Conservation (phyloP, 2,329 filamentous ascomycete genomes). For the Claviceps capensis region DNA sequence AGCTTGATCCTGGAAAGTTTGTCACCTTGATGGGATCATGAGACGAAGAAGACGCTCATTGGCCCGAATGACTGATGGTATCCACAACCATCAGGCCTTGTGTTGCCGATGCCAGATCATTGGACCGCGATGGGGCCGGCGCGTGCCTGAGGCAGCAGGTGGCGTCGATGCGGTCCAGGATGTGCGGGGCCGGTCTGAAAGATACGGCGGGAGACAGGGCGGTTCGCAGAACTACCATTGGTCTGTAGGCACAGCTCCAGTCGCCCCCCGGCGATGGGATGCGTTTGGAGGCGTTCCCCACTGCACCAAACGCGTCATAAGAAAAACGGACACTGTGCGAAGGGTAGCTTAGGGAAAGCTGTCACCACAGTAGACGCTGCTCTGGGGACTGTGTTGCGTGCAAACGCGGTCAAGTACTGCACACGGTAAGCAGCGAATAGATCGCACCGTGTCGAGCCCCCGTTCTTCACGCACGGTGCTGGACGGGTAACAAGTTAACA, state of each 20-base stretch:
- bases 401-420: too few species aligned
- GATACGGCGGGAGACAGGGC: constrained; percentile 10
- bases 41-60: constrained; percentile 1
- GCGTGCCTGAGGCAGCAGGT: constrained; percentile 18
- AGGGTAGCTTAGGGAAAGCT: too few species aligned
- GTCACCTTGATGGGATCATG: background rate
- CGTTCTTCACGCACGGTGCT: background rate
- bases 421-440: background rate
- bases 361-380: background rate
- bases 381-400: background rate
- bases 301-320: background rate
- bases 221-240: background rate
- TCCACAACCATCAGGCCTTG: background rate
- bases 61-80: constrained; percentile 1
- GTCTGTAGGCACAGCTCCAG: background rate
- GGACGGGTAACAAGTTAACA: too few species aligned
- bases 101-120: constrained; percentile 4
- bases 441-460: too few species aligned
- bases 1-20: background rate
- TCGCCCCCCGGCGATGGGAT: background rate
- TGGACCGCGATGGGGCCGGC: constrained; percentile 4
- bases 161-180: constrained; percentile 9
- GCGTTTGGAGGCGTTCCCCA: background rate
- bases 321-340: background rate
- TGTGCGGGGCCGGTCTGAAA: constrained; percentile 15